Conservation (phyloP, 2,329 filamentous ascomycete genomes). For the Calonectria ilicicola region DNA sequence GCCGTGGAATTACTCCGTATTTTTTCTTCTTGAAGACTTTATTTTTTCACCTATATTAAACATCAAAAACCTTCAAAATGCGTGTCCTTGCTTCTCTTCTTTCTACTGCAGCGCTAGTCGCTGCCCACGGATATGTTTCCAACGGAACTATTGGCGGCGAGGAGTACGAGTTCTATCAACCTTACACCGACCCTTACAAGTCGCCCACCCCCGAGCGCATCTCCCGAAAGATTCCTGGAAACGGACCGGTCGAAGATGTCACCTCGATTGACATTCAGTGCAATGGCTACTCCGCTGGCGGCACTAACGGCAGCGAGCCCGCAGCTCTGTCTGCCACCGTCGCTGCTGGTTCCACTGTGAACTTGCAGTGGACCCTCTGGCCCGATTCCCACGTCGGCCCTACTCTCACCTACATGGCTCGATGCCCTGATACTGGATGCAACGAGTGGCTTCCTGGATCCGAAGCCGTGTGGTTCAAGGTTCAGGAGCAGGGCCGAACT, state of each 20-base stretch:
- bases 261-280: constrained; percentile 67
- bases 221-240: constrained; percentile 68
- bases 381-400: constrained; percentile 65
- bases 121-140: constrained; percentile 63
- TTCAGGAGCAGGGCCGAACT: constrained; percentile 61
- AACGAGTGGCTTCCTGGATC: constrained; percentile 60
- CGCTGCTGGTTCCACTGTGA: constrained; percentile 65
- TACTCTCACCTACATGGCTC: constrained; percentile 70
- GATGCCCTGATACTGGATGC: constrained; percentile 65
- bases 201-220: constrained; percentile 61
- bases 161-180: constrained; percentile 49
- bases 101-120: constrained; percentile 53
- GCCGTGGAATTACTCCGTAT: constrained; percentile 13
- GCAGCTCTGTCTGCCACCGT: constrained; percentile 66
- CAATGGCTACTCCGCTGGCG: constrained; percentile 63
- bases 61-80: constrained; percentile 30
- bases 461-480: constrained; percentile 67
- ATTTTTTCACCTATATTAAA: constrained; percentile 3
- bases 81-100: constrained; percentile 41
- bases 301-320: constrained; percentile 60
- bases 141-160: constrained; percentile 57
- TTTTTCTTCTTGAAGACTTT: not conserved
- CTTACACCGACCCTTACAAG: constrained; percentile 58
- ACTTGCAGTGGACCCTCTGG: constrained; percentile 66
- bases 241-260: constrained; percentile 68